These are phyloP conservation scores for Ceratocystis colombiana DNA, from an alignment of 2,329 filamentous ascomycete genomes.

Conservation along the genomic window DNA sequence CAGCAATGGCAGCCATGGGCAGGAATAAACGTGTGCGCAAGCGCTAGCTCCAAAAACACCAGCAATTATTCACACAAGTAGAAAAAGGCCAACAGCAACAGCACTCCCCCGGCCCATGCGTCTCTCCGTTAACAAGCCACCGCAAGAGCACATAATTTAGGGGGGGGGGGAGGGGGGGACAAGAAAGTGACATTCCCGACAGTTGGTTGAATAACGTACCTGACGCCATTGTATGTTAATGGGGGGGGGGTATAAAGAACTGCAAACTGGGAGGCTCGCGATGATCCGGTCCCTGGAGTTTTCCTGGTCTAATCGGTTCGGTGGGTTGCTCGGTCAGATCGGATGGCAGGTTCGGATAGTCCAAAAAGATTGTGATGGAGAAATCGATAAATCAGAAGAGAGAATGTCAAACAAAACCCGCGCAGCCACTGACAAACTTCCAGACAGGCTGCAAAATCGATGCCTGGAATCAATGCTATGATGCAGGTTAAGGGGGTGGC, in stretches of 20 bases:
- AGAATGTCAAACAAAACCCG: not conserved
- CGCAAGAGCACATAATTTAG: not conserved
- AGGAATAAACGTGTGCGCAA: not conserved
- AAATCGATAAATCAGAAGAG: not conserved
- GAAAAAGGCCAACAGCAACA: not conserved
- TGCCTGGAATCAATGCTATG: constrained; percentile 3
- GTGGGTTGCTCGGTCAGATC: not conserved
- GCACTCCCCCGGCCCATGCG: constrained; percentile 1
- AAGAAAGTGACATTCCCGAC: not conserved
- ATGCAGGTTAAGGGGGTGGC: constrained; percentile 16
- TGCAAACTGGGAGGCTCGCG: not conserved
- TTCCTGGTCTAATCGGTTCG: not conserved
- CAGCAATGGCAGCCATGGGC: not conserved
- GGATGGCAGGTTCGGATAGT: no score
- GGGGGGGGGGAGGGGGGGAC: not conserved
- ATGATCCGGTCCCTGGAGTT: not conserved
- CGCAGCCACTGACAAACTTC: not conserved
- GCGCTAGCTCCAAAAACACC: not conserved
- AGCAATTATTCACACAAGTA: not conserved
- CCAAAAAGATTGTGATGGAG: not conserved
- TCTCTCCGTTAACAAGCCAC: not conserved
- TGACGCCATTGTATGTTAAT: not conserved
- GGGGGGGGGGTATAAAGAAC: not conserved
- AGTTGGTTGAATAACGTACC: not conserved
- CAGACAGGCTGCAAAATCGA: not conserved